Conservation (phyloP, 495 filamentous ascomycete species). For the Penicillium manginii region DNA sequence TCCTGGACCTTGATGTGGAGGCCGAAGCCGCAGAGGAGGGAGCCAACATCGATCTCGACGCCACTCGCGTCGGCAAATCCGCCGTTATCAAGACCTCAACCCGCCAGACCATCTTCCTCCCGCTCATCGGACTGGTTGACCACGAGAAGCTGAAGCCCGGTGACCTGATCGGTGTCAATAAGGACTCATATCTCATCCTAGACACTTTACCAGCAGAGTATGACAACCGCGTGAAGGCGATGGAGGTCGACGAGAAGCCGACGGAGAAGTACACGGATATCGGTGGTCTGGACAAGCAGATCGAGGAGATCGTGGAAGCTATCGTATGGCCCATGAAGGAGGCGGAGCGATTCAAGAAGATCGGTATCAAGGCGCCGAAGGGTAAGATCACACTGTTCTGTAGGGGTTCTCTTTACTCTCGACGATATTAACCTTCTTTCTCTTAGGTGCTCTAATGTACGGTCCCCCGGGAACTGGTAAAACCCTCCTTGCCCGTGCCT, state of each 20-base stretch:
- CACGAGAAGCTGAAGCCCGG: slow-evolving; percentile 89
- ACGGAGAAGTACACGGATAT: slow-evolving; percentile 99
- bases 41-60: slow-evolving; percentile 97
- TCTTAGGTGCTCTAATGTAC: slow-evolving; percentile 92
- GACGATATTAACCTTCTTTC: slow-evolving; percentile 10
- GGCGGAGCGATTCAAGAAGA: slow-evolving; percentile 97
- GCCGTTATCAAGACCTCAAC: slow-evolving; percentile 99
- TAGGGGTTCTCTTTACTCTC: background rate
- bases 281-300: slow-evolving; percentile 97
- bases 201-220: slow-evolving; percentile 99
- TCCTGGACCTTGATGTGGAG: slow-evolving; percentile 94
- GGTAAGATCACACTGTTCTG: slow-evolving; percentile 57
- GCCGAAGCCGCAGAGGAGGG: slow-evolving; percentile 96
- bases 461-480: slow-evolving; percentile 96
- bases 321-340: slow-evolving; percentile 99
- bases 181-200: slow-evolving; percentile 98
- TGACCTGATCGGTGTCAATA: slow-evolving; percentile 98
- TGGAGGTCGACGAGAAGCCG: slow-evolving; percentile 99
- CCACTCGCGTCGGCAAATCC: slow-evolving; percentile 94
- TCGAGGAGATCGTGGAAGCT: slow-evolving; percentile 98
- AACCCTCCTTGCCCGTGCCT: slow-evolving; percentile 95
- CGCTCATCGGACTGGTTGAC: slow-evolving; percentile 96
- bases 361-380: slow-evolving; percentile 99
- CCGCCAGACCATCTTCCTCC: slow-evolving; percentile 97
- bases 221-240: slow-evolving; percentile 98